A percentile compares a stretch with the other conserved stretches of the same genome.
These are phyloP conservation scores for Mycena metata DNA, from an alignment of 768 basidiomycete species.

Conservation along the genomic window DNA sequence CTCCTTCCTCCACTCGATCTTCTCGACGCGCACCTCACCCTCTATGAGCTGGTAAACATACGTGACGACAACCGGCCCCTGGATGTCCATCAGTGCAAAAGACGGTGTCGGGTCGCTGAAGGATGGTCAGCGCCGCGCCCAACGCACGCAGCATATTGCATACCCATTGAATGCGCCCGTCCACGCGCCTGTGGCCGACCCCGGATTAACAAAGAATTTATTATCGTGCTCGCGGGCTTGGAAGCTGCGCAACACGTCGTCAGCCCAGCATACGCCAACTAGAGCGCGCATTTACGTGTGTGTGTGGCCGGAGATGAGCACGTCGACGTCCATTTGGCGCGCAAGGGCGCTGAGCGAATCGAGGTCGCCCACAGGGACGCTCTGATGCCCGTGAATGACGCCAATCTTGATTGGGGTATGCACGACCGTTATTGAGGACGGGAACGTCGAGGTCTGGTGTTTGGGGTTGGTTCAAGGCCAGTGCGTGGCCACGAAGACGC, in stretches of 20 bases:
- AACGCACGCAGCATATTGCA: slow-evolving; percentile 37
- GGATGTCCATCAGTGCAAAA: slow-evolving; percentile 98
- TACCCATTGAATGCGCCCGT: slow-evolving; percentile 80
- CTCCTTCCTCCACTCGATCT: slow-evolving; percentile 75
- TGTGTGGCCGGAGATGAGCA: slow-evolving; percentile 93
- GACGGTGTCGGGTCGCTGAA: slow-evolving; percentile 89
- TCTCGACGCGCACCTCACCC: slow-evolving; percentile 93
- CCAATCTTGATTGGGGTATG: slow-evolving; percentile 93
- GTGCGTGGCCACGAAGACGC: slow-evolving; percentile 34
- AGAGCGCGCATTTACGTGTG: slow-evolving; percentile 75
- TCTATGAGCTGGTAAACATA: slow-evolving; percentile 97
- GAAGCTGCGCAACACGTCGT: slow-evolving; percentile 57
- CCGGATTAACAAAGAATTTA: slow-evolving; percentile 96
- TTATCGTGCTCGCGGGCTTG: slow-evolving; percentile 93
- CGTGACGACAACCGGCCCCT: slow-evolving; percentile 96
- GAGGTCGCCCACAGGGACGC: slow-evolving; percentile 90
- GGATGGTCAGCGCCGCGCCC: slow-evolving; percentile 17
- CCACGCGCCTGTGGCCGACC: slow-evolving; percentile 96
- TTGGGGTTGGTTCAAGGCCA: neutral
- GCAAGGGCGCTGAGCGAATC: slow-evolving; percentile 92
- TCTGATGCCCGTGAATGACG: slow-evolving; percentile 94
- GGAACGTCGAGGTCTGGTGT: slow-evolving; percentile 74
- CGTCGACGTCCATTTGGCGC: slow-evolving; percentile 97
- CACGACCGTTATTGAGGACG: slow-evolving; percentile 82
- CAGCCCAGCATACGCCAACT: slow-evolving; percentile 5